A percentile compares a stretch with the other conserved stretches of the same genome.
Evolutionary conservation across 192 early-diverging fungal species (phyloP).

Genomic region (Funneliformis geosporum): DNA sequence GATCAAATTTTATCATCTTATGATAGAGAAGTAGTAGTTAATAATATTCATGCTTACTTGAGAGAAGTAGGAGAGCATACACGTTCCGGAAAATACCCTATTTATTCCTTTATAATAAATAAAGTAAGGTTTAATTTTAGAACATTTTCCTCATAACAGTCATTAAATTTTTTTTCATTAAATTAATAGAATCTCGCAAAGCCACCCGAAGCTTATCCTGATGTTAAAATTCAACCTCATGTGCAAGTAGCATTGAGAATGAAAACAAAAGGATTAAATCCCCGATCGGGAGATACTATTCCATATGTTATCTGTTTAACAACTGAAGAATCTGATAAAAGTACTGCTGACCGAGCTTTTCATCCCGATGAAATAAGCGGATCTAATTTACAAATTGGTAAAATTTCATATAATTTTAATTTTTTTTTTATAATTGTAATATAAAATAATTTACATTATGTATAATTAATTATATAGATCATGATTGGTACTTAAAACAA

Average conservation of each 20-base stretch:
- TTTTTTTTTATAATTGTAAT: neutral
- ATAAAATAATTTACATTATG: neutral
- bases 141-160: neutral
- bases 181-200: conserved; percentile 80
- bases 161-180: neutral
- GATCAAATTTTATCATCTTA: conserved; percentile 54
- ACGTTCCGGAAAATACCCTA: conserved; percentile 63
- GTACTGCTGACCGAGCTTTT: conserved; percentile 73
- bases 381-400: conserved; percentile 53
- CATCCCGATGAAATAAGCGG: conserved; percentile 82
- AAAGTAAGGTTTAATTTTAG: conserved; percentile 58
- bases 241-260: conserved; percentile 90
- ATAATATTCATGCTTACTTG: conserved; percentile 80
- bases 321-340: conserved; percentile 38
- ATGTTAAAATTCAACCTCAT: conserved; percentile 87
- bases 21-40: conserved; percentile 70
- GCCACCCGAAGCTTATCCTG: conserved; percentile 85
- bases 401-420: neutral
- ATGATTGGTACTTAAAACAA: conserved; percentile 91
- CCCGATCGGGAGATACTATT: conserved; percentile 86
- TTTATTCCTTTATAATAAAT: conserved; percentile 89
- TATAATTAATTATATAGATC: conserved; percentile 48
- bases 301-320: conserved; percentile 87
- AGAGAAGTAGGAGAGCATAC: conserved; percentile 68
- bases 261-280: conserved; percentile 65